phyloP scores from a whole-genome alignment of 345 rosid genomes.

The Hibiscus trionum region DNA sequence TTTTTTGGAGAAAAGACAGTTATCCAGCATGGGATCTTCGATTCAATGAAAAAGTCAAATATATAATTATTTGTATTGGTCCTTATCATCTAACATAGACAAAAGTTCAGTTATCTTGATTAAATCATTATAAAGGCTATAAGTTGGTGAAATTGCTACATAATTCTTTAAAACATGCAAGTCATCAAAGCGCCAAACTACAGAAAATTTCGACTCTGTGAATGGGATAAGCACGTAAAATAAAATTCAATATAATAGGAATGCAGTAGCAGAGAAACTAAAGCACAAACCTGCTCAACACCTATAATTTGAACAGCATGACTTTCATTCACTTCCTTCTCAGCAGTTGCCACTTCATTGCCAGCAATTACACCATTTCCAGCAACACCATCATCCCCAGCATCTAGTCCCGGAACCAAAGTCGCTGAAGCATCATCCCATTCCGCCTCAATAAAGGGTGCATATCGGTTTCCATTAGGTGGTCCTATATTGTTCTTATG shows the following conservation, averaged over 20 bases:
- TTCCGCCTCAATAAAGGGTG: slow-evolving; percentile 73
- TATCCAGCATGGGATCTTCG: too few species aligned
- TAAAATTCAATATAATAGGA: neutral
- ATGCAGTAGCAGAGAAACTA: neutral
- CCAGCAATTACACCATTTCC: slow-evolving; percentile 23
- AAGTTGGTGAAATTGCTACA: neutral
- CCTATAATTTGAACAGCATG: slow-evolving; percentile 19
- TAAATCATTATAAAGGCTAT: neutral
- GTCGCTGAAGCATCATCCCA: slow-evolving; percentile 55
- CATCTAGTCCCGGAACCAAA: slow-evolving; percentile 58
- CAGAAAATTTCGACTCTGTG: neutral
- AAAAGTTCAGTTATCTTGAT: neutral
- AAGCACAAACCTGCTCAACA: slow-evolving; percentile 38
- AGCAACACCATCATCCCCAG: slow-evolving; percentile 26
- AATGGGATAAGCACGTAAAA: neutral
- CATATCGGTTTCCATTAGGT: slow-evolving; percentile 75
- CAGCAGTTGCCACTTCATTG: neutral
- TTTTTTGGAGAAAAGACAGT: neutral
- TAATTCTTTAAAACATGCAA: neutral
- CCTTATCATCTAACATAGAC: too few species aligned
- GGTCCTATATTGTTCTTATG: slow-evolving; percentile 58
- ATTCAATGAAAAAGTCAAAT: neutral
- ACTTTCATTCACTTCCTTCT: slow-evolving; percentile 12
- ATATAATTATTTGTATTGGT: too few species aligned
- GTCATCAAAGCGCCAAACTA: neutral